Evolutionary conservation across 805 yeast genomes (phyloP).

Genomic region (Myxozyma geophila): DNA sequence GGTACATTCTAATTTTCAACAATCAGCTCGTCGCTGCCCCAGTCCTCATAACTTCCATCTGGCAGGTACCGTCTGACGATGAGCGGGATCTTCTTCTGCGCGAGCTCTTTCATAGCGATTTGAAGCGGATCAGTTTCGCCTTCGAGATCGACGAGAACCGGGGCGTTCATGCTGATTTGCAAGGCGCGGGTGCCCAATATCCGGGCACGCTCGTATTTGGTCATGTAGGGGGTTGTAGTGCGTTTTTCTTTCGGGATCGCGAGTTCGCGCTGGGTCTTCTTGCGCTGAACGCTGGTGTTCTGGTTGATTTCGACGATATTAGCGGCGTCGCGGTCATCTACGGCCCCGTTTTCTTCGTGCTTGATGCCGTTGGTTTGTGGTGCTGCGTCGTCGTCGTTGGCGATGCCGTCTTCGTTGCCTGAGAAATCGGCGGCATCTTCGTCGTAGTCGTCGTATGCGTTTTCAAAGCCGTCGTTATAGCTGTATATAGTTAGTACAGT

Average conservation of each 20-base stretch:
- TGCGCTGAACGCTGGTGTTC: constrained; percentile 49
- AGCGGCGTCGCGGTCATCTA: constrained; percentile 62
- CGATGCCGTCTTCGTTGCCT: constrained; percentile 60
- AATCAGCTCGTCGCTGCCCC: constrained; percentile 98
- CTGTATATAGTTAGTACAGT: constrained; percentile 37
- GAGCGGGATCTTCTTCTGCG: constrained; percentile 92
- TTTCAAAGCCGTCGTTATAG: constrained; percentile 55
- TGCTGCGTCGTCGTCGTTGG: constrained; percentile 47
- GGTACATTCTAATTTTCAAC: constrained; percentile 62
- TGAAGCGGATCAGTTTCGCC: constrained; percentile 99
- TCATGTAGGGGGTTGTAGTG: constrained; percentile 97
- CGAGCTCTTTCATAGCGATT: constrained; percentile 94
- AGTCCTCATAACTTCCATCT: constrained; percentile 85
- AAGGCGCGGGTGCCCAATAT: constrained; percentile 96
- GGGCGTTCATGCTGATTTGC: constrained; percentile 98
- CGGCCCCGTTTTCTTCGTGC: constrained; percentile 44
- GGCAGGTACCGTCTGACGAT: constrained; percentile 96
- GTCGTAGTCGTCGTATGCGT: constrained; percentile 59
- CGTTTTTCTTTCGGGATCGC: constrained; percentile 89
- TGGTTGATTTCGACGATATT: constrained; percentile 71
- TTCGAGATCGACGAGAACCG: constrained; percentile 95
- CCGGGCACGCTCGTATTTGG: constrained; percentile 97
- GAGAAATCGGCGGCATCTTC: constrained; percentile 79
- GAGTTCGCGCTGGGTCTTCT: constrained; percentile 73
- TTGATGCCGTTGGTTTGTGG: constrained; percentile 40